phyloP scores from a whole-genome alignment of 257 asterid species.

The Haberlea rhodopensis region DNA sequence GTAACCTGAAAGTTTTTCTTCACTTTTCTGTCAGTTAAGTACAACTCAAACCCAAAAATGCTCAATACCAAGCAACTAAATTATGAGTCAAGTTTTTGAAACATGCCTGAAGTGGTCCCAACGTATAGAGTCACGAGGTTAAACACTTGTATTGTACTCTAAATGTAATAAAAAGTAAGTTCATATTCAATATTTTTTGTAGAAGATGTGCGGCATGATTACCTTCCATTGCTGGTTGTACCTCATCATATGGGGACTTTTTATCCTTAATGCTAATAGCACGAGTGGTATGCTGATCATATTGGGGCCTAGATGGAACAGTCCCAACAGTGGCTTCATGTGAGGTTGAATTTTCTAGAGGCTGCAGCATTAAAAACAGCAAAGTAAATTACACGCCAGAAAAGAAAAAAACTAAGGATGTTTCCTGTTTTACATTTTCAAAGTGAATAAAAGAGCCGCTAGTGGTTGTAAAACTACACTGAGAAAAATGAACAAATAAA shows the following conservation, averaged over 20 bases:
- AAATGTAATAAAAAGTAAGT: conserved; percentile 10
- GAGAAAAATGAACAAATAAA: conserved; percentile 22
- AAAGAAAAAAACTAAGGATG: conserved; percentile 19
- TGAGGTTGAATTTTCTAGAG: conserved; percentile 40
- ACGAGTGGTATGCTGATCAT: conserved; percentile 37
- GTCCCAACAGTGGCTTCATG: conserved; percentile 58
- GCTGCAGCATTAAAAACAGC: conserved; percentile 34
- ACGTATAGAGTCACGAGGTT: background rate
- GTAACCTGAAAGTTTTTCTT: background rate
- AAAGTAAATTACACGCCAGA: conserved; percentile 9
- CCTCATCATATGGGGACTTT: conserved; percentile 27
- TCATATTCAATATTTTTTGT: conserved; percentile 2
- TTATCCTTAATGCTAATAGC: conserved; percentile 35
- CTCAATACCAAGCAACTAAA: background rate
- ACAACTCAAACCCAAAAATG: conserved; percentile 16
- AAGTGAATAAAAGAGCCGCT: conserved; percentile 12
- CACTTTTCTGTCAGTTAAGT: conserved; percentile 4
- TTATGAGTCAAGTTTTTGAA: background rate
- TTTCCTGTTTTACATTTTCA: conserved; percentile 20
- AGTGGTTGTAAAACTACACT: background rate
- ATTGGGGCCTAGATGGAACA: conserved; percentile 69
- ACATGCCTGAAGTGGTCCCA: conserved; percentile 18
- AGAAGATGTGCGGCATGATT: conserved; percentile 20
- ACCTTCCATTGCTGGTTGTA: conserved; percentile 56
- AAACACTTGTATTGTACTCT: background rate